Conservation (phyloP, 345 rosid species). For the Capsella bursapastoris region DNA sequence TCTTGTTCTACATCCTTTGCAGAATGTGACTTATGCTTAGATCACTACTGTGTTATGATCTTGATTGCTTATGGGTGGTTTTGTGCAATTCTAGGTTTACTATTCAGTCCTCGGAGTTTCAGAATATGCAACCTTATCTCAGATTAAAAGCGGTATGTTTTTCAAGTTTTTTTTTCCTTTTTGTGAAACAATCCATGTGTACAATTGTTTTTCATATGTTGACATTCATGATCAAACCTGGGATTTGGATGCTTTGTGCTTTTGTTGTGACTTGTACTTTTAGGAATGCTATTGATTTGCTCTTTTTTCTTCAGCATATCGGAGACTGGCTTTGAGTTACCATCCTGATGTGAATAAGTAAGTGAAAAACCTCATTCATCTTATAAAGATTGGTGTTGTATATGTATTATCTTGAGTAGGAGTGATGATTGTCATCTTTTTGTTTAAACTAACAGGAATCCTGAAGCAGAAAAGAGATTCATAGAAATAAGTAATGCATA, state of each 20-base stretch:
- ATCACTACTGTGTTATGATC: not conserved
- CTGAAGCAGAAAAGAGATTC: not conserved
- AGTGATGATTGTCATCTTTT: too few species aligned
- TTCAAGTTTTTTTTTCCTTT: too few species aligned
- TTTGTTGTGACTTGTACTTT: not conserved
- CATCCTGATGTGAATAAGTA: not conserved
- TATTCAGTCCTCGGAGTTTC: conserved; percentile 95
- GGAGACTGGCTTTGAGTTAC: not conserved
- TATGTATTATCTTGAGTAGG: too few species aligned
- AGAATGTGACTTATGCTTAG: not conserved
- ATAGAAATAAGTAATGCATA: not conserved
- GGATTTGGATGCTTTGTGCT: not conserved
- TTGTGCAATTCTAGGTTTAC: conserved; percentile 59
- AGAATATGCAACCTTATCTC: conserved; percentile 85
- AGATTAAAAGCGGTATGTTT: conserved; percentile 87
- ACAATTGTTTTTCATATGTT: too few species aligned
- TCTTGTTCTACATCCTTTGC: conserved; percentile 5
- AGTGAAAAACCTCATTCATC: not conserved
- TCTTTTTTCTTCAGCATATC: not conserved
- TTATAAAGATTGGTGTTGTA: not conserved
- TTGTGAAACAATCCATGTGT: too few species aligned
- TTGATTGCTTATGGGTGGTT: conserved; percentile 8
- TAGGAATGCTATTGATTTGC: not conserved
- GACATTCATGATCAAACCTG: too few species aligned
- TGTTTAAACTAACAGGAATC: not conserved